These are phyloP conservation scores for Neurospora terricola DNA, from an alignment of 495 filamentous ascomycete species.

Conservation along the genomic window DNA sequence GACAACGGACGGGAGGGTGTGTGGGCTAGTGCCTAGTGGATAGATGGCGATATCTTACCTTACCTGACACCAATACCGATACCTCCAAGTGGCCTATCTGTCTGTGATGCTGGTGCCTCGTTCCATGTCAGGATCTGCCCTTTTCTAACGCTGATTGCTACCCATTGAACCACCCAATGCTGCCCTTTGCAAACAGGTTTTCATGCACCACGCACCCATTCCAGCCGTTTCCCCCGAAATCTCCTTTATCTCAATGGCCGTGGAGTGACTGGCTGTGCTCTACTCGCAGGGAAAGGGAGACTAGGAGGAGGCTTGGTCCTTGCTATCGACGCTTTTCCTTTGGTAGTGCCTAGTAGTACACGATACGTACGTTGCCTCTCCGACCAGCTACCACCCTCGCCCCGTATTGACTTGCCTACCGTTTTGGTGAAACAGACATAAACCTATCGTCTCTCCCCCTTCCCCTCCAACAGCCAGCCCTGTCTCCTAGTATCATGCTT, in stretches of 20 bases:
- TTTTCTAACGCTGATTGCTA: background rate
- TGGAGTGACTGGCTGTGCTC: background rate
- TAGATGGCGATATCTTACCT: background rate
- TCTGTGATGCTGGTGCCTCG: background rate
- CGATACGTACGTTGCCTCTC: background rate
- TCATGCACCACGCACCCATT: background rate
- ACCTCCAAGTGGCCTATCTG: background rate
- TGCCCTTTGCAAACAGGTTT: background rate
- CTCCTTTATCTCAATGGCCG: background rate
- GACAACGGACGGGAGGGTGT: background rate
- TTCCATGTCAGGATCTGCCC: background rate
- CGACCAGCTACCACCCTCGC: background rate
- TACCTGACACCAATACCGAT: background rate
- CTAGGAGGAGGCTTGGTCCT: background rate
- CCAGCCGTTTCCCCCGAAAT: background rate
- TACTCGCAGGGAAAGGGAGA: background rate
- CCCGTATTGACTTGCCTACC: constrained; percentile 3
- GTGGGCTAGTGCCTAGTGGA: background rate
- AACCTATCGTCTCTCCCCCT: background rate
- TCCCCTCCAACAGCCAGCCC: background rate
- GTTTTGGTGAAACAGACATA: constrained; percentile 21
- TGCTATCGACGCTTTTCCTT: constrained; percentile 10
- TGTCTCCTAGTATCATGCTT: constrained; percentile 2
- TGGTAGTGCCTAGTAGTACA: background rate
- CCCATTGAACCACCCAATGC: background rate